Percentiles rank a stretch among this genome's conserved stretches.
Conservation (phyloP, 768 basidiomycete species). For the Rhodotorula toruloides region DNA sequence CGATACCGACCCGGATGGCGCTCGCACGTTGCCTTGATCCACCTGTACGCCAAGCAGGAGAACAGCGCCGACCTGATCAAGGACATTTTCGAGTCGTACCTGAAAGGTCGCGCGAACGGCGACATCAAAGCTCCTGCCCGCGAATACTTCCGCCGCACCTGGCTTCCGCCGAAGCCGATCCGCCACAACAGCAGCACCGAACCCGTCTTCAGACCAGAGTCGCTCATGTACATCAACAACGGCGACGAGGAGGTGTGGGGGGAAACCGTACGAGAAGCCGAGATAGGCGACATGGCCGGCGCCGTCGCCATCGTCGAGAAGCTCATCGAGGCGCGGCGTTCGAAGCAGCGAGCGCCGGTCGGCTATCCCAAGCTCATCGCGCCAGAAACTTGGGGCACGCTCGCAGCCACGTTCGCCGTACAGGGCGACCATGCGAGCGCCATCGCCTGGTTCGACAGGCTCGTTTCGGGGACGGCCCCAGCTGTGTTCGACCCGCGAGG, state of each 20-base stretch:
- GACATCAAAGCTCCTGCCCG: no score
- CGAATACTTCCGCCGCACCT: no score
- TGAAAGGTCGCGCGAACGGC: no score
- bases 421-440: conserved; percentile 58
- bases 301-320: conserved; percentile 38
- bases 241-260: conserved; percentile 59
- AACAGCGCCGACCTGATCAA: conserved; percentile 27
- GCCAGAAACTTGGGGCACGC: conserved; percentile 38
- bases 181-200: not conserved
- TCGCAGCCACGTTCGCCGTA: conserved; percentile 52
- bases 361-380: conserved; percentile 49
- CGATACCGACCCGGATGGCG: not conserved
- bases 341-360: conserved; percentile 4
- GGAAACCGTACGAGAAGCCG: conserved; percentile 59
- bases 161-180: no score
- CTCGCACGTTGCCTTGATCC: conserved; percentile 10
- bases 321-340: conserved; percentile 17
- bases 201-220: no score
- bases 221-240: conserved; percentile 37
- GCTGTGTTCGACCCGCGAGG: no score
- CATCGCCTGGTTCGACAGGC: conserved; percentile 54
- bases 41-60: conserved; percentile 26
- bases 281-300: conserved; percentile 45
- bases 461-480: not conserved
- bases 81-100: conserved; percentile 30